These are phyloP conservation scores for Croton setiger DNA, from an alignment of 441 rosid genomes.

Conservation along the genomic window DNA sequence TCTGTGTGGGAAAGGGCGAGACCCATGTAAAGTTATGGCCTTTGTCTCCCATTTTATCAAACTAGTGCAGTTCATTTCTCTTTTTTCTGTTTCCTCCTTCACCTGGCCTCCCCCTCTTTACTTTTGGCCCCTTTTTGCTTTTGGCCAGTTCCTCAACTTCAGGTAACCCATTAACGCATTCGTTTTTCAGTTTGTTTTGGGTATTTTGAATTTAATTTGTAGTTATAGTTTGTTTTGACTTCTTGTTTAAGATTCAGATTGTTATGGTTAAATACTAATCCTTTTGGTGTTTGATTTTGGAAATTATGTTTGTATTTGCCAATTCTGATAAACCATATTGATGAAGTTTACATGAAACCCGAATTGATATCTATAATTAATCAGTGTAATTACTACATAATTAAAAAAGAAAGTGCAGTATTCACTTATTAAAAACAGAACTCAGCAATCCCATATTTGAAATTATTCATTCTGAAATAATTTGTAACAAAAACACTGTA, in stretches of 20 bases:
- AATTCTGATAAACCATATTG: not conserved
- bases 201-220: not conserved
- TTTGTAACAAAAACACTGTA: no score
- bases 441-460: not conserved
- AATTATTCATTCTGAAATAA: not conserved
- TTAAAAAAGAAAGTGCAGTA: no score
- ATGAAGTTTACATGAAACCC: not conserved
- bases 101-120: conserved; percentile 84
- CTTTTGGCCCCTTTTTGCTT: conserved; percentile 81
- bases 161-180: conserved; percentile 38
- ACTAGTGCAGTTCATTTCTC: conserved; percentile 64
- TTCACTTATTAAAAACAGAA: no score
- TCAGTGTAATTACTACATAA: no score
- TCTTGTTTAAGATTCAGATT: no score
- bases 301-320: not conserved
- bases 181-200: not conserved
- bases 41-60: conserved; percentile 66
- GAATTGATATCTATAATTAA: not conserved
- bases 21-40: conserved; percentile 80
- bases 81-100: conserved; percentile 65
- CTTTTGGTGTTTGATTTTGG: not conserved
- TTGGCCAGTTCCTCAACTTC: conserved; percentile 93
- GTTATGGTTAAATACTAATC: no score
- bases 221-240: no score
- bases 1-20: conserved; percentile 59